Evolutionary conservation across 768 basidiomycete species (phyloP).

Genomic region (Cantharellus anzutake): DNA sequence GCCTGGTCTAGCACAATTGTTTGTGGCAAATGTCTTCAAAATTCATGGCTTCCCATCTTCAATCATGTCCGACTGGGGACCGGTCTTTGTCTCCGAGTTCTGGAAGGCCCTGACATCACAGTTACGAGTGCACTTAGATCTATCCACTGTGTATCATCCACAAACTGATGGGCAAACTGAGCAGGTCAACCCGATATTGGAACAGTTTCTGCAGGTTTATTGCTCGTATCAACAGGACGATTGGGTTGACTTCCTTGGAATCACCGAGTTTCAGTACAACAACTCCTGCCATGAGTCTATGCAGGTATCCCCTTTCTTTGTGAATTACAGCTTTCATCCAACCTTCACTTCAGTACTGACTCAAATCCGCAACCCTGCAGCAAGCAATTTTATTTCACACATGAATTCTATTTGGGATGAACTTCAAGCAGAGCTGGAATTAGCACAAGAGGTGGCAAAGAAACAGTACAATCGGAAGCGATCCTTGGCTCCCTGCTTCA

Average conservation of each 20-base stretch:
- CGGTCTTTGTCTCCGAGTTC: constrained; percentile 16
- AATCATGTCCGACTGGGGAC: constrained; percentile 13
- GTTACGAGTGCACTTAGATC: constrained; percentile 15
- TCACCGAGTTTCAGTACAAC: not conserved
- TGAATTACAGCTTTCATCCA: no score
- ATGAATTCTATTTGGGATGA: no score
- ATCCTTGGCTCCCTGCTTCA: no score
- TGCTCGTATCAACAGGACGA: no score
- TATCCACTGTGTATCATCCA: constrained; percentile 16
- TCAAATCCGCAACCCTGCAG: no score
- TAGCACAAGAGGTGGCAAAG: no score
- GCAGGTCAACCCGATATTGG: not conserved
- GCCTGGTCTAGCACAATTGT: not conserved
- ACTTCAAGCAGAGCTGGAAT: no score
- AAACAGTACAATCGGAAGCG: no score
- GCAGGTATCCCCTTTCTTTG: no score
- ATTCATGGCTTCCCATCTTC: not conserved
- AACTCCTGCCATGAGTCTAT: no score
- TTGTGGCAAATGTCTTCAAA: constrained; percentile 1
- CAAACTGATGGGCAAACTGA: constrained; percentile 6
- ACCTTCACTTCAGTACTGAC: no score
- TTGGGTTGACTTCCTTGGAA: not conserved
- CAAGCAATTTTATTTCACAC: no score
- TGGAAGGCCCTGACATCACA: constrained; percentile 13
- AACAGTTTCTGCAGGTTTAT: constrained; percentile 3